These are phyloP conservation scores for Linnemannia exigua DNA, from an alignment of 192 early-diverging fungal genomes.

Conservation along the genomic window DNA sequence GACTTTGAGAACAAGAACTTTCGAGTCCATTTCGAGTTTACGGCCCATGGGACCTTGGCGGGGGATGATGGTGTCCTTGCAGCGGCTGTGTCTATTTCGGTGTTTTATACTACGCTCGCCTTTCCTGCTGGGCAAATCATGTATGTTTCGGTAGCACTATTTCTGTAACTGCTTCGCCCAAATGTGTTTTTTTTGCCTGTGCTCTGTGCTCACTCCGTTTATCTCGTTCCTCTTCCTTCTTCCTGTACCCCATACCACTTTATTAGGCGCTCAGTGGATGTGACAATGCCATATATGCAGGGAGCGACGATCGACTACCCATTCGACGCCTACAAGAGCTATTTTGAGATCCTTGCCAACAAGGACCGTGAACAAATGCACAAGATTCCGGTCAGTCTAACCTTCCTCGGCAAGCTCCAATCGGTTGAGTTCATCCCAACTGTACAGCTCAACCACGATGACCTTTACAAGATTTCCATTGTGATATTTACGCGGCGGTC, in stretches of 20 bases:
- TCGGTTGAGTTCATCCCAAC: slow-evolving; percentile 56
- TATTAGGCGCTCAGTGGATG: slow-evolving; percentile 26
- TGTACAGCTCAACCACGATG: slow-evolving; percentile 9
- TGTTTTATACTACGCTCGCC: slow-evolving; percentile 28
- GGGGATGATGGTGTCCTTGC: slow-evolving; percentile 48
- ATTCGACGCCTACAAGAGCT: slow-evolving; percentile 58
- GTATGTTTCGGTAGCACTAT: neutral
- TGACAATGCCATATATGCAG: slow-evolving; percentile 33
- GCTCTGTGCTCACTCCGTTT: neutral
- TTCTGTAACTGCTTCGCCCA: neutral
- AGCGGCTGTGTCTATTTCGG: slow-evolving; percentile 1
- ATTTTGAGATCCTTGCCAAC: slow-evolving; percentile 54
- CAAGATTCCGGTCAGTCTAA: slow-evolving; percentile 50
- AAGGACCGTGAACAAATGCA: slow-evolving; percentile 34
- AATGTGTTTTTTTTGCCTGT: neutral
- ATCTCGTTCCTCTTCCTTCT: neutral
- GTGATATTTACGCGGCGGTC: slow-evolving; percentile 54
- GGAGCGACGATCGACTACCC: slow-evolving; percentile 57
- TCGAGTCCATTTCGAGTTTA: slow-evolving; percentile 59
- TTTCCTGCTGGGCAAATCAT: slow-evolving; percentile 30
- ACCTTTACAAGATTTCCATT: slow-evolving; percentile 44
- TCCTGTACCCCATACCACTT: no score
- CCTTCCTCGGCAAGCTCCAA: slow-evolving; percentile 52
- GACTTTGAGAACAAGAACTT: slow-evolving; percentile 61
- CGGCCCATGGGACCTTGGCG: slow-evolving; percentile 54